Evolutionary conservation across 108 stramenopile species (phyloP), one percentile per base, ranked within the genome.

Genomic region (Nitzschia inconspicua): DNA sequence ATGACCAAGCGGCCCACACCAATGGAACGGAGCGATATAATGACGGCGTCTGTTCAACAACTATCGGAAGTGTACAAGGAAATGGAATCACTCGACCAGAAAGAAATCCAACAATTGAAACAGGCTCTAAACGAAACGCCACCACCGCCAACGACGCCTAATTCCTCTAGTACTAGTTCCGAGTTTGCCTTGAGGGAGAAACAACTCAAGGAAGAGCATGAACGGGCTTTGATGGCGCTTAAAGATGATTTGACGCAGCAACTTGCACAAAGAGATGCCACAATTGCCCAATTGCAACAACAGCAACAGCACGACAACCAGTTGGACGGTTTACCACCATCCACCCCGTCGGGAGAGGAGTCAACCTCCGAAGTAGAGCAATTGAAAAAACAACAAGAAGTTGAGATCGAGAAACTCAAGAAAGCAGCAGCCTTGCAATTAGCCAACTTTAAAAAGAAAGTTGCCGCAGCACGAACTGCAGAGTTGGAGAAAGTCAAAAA

Each of bases 101-200:
- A 56, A 46, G 32, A 60, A 47, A 58, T 48, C 29, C 39, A 44
- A 61, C 54, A 30, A 47, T 46, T 68, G 62, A 63, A 65, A 24
- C 47, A 58, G 16, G 25, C 63, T 66, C 13, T 55, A 52, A 16
- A 53, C 44, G 34, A 57, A 46, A 3, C 36, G 9, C 47, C 54
- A 23, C 27, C 30, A 35, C 66, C 35, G 13, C 39, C 24, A 40
- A 51, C 16, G 29, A 47, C 27, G 29, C 35, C 19, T 4, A 28
- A 53, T 44, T 25, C 39, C 28, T 11, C 68, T 3, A 73, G 64
- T 47, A 47, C 40, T 65, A 57, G 57, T 47, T 58, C 29, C 16
- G 64, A 73, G 84, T 13, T 34, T 26, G 46, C 67, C 73, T 41
- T 63, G 81, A 8, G 51, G 4, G 83, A 86, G 40, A 87, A 88